These are phyloP conservation scores for Protostelium mycophagum DNA, from an alignment of 78 protist species.

Conservation along the genomic window DNA sequence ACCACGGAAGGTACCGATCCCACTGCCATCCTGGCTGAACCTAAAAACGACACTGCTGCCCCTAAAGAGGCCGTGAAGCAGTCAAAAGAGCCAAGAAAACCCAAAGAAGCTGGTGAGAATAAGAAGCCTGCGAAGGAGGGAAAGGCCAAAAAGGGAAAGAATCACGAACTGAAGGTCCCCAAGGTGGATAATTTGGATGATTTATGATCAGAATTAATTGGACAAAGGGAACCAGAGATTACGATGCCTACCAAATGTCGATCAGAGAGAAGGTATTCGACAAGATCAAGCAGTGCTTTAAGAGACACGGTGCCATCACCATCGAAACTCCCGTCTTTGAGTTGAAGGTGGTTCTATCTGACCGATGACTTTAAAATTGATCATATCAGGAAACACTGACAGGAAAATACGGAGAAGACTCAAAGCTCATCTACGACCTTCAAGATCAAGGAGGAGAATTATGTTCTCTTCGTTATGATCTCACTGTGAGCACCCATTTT, in stretches of 20 bases:
- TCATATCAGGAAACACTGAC: constrained; percentile 68
- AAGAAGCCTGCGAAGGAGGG: neutral
- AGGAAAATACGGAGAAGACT: constrained; percentile 96
- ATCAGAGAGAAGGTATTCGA: constrained; percentile 74
- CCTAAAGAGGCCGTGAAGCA: neutral
- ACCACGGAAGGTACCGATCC: neutral
- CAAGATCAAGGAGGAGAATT: constrained; percentile 92
- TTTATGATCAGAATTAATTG: neutral
- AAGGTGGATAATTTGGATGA: neutral
- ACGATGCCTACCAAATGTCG: constrained; percentile 73
- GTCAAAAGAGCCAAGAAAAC: neutral
- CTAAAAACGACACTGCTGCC: neutral
- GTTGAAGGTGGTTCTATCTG: constrained; percentile 55
- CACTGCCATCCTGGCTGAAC: neutral
- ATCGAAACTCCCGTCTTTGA: constrained; percentile 97
- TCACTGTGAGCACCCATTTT: constrained; percentile 66
- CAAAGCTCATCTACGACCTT: constrained; percentile 91
- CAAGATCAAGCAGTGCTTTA: constrained; percentile 61
- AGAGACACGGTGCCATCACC: constrained; percentile 92
- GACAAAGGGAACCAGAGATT: constrained; percentile 77
- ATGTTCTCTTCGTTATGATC: constrained; percentile 86
- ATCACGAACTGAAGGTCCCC: neutral
- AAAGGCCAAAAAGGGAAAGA: neutral
- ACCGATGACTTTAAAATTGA: neutral
- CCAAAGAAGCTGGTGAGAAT: neutral